These are phyloP conservation scores for Stipa capillata DNA, from an alignment of 176 grass and related monocot genomes.

Conservation along the genomic window DNA sequence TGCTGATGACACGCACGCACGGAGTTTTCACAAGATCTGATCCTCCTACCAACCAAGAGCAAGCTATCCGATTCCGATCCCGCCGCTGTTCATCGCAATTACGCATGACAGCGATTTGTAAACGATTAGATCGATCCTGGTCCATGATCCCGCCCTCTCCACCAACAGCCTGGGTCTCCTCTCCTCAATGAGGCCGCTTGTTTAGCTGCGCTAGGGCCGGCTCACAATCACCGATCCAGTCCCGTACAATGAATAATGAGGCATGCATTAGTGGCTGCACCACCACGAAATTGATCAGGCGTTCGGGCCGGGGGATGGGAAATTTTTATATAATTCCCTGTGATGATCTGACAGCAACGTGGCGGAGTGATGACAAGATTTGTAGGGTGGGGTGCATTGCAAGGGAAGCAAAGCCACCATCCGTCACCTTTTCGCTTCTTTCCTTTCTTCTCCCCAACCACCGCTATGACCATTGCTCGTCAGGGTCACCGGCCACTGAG, in stretches of 20 bases:
- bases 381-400: conserved; percentile 43
- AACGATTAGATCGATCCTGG: conserved; percentile 21
- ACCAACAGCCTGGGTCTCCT: conserved; percentile 35
- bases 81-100: conserved; percentile 1
- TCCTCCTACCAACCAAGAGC: conserved; percentile 21
- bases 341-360: conserved; percentile 23
- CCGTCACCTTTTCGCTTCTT: background rate
- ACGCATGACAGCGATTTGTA: conserved; percentile 22
- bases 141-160: conserved; percentile 6
- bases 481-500: background rate
- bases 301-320: background rate
- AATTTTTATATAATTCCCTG: background rate
- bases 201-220: background rate
- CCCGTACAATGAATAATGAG: conserved; percentile 26
- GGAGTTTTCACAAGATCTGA: conserved; percentile 23
- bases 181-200: background rate
- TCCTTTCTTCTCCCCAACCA: conserved; percentile 9
- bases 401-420: conserved; percentile 56
- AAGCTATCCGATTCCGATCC: background rate
- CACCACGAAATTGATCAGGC: background rate
- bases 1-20: background rate
- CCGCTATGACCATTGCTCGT: background rate
- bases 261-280: conserved; percentile 3
- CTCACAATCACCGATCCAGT: background rate
- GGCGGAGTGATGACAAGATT: conserved; percentile 23